These are phyloP conservation scores for Candida orba DNA, from an alignment of 805 yeast species.

Conservation along the genomic window DNA sequence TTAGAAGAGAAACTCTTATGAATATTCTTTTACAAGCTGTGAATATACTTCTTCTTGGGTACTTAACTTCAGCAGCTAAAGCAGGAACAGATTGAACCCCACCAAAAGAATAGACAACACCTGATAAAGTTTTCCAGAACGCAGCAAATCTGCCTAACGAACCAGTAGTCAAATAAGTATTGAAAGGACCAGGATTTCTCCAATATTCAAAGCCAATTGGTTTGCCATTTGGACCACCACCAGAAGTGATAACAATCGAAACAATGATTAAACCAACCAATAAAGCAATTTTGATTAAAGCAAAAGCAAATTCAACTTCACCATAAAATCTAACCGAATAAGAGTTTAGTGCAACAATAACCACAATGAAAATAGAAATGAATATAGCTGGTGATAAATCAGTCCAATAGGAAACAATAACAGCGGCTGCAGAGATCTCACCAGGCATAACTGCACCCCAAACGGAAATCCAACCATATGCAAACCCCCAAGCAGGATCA, in stretches of 20 bases:
- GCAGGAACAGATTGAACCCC: constrained; percentile 42
- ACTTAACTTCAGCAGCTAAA: constrained; percentile 31
- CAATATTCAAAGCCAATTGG: constrained; percentile 32
- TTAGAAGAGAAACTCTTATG: constrained; percentile 23
- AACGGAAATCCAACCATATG: constrained; percentile 39
- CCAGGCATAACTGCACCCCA: constrained; percentile 34
- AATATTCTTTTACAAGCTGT: constrained; percentile 28
- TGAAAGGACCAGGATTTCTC: constrained; percentile 11
- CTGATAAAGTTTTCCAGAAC: constrained; percentile 28
- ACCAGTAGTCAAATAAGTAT: constrained; percentile 14
- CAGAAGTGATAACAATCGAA: constrained; percentile 48
- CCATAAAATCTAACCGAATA: constrained; percentile 37
- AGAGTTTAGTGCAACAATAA: constrained; percentile 29
- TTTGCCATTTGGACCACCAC: constrained; percentile 46
- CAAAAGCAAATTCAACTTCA: constrained; percentile 52
- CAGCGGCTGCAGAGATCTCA: constrained; percentile 38
- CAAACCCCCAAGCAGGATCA: constrained; percentile 40
- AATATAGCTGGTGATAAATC: constrained; percentile 36
- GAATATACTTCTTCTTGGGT: constrained; percentile 29
- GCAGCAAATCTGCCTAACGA: constrained; percentile 22
- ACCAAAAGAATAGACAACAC: constrained; percentile 33
- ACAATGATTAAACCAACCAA: constrained; percentile 52
- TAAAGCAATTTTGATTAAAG: constrained; percentile 48
- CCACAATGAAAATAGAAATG: constrained; percentile 33
- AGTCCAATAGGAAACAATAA: constrained; percentile 40